phyloP scores from a whole-genome alignment of 352 stramenopile genomes.

The Phytophthora sojae region DNA sequence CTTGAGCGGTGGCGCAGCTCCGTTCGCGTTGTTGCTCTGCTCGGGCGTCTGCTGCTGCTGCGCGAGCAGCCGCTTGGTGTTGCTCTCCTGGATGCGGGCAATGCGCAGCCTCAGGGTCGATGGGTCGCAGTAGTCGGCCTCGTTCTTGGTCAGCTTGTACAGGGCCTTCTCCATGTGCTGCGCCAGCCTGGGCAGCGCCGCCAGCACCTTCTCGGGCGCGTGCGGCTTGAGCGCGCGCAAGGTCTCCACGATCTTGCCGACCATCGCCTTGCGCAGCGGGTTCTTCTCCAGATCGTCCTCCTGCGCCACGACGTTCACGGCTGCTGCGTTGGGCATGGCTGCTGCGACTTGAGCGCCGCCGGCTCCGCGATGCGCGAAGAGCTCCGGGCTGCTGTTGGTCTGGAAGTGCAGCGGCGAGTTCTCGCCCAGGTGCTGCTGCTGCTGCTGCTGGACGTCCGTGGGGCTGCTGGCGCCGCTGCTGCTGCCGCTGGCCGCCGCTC shows the following conservation, averaged over 20 bases:
- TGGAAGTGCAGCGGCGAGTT: slow-evolving; percentile 30
- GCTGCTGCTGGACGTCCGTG: slow-evolving; percentile 46
- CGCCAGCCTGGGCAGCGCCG: slow-evolving; percentile 96
- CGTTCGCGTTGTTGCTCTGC: slow-evolving; percentile 18
- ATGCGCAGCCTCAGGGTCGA: slow-evolving; percentile 94
- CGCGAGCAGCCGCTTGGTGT: slow-evolving; percentile 66
- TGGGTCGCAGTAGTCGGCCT: slow-evolving; percentile 94
- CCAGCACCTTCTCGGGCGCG: slow-evolving; percentile 94
- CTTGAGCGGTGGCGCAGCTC: slow-evolving; percentile 24
- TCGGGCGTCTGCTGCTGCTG: slow-evolving; percentile 42
- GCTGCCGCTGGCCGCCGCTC: slow-evolving; percentile 18
- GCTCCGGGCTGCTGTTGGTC: slow-evolving; percentile 18
- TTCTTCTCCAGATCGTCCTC: slow-evolving; percentile 35
- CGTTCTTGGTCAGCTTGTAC: slow-evolving; percentile 78
- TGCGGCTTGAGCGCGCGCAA: slow-evolving; percentile 95
- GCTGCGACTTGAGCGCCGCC: background rate
- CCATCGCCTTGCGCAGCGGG: slow-evolving; percentile 55
- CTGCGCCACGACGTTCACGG: slow-evolving; percentile 37
- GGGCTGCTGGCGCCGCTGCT: slow-evolving; percentile 53
- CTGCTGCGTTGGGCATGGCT: slow-evolving; percentile 24
- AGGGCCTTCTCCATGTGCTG: slow-evolving; percentile 96
- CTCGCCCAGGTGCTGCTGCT: slow-evolving; percentile 28
- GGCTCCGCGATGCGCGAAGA: slow-evolving; percentile 12
- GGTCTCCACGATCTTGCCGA: slow-evolving; percentile 88
- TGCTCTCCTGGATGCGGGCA: slow-evolving; percentile 82